Conservation (phyloP, 768 basidiomycete genomes). For the Cystofilobasidium bisporidii region DNA sequence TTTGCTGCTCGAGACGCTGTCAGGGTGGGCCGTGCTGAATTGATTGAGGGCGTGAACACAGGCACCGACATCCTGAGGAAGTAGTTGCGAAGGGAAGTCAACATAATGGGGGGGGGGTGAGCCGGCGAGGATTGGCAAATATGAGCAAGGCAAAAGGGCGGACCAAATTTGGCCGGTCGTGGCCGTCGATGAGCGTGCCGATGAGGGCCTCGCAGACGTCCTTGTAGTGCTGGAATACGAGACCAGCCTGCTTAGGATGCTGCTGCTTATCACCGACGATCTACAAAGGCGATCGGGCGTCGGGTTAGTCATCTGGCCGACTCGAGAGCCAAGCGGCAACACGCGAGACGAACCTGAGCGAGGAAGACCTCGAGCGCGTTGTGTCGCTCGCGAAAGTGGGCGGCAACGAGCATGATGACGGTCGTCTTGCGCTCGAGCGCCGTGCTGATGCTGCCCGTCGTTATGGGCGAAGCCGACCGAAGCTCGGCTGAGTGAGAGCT, state of each 20-base stretch:
- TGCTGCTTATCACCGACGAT: slow-evolving; percentile 58
- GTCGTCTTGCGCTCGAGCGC: slow-evolving; percentile 47
- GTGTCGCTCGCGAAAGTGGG: slow-evolving; percentile 70
- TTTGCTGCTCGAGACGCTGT: slow-evolving; percentile 68
- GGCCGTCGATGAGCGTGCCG: slow-evolving; percentile 77
- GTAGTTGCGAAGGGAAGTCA: neutral
- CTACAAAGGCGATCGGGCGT: no score
- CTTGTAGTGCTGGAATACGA: slow-evolving; percentile 58
- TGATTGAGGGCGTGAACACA: slow-evolving; percentile 78
- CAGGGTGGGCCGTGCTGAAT: slow-evolving; percentile 70
- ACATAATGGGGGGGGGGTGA: no score
- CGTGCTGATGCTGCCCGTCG: slow-evolving; percentile 4
- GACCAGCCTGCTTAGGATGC: slow-evolving; percentile 47
- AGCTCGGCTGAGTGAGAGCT: slow-evolving; percentile 30
- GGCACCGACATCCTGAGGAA: slow-evolving; percentile 62
- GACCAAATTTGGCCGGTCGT: slow-evolving; percentile 55
- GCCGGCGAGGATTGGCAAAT: no score
- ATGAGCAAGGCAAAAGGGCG: slow-evolving; percentile 60
- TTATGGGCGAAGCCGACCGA: neutral
- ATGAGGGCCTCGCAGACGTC: slow-evolving; percentile 79
- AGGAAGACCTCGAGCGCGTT: slow-evolving; percentile 75
- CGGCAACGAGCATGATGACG: slow-evolving; percentile 80
- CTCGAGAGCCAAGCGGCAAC: neutral
- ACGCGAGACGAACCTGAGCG: slow-evolving; percentile 47
- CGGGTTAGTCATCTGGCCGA: slow-evolving; percentile 20